A percentile compares a stretch with the other conserved stretches of the same genome.
phyloP scores from a whole-genome alignment of 83 land plant species.

The Isoetes engelmannii region DNA sequence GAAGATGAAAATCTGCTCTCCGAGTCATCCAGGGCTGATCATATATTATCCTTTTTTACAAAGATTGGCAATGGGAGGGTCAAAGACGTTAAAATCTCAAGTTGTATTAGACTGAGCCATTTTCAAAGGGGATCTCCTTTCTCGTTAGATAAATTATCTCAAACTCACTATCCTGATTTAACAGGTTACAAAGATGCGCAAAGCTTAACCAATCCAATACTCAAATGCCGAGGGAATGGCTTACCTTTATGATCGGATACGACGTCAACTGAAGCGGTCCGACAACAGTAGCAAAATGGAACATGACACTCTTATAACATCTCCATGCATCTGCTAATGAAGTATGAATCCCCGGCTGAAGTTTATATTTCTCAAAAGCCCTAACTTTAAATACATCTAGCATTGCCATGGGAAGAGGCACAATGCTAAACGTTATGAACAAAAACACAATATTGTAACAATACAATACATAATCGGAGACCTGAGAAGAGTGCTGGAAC shows the following conservation, averaged over 20 bases:
- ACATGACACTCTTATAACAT: constrained; percentile 73
- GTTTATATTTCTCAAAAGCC: constrained; percentile 40
- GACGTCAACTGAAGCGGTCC: constrained; percentile 81
- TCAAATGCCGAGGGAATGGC: background rate
- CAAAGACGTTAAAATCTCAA: background rate
- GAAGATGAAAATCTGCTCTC: no score
- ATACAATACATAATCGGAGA: constrained; percentile 66
- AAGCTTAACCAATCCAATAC: background rate
- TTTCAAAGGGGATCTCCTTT: background rate
- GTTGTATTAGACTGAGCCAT: background rate
- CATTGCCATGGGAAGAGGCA: constrained; percentile 54
- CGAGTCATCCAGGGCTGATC: no score
- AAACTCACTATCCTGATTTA: background rate
- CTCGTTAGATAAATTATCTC: background rate
- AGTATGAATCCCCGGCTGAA: constrained; percentile 60
- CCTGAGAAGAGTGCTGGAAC: constrained; percentile 53
- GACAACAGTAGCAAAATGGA: constrained; percentile 54
- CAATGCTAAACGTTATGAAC: constrained; percentile 49
- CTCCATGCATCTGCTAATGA: constrained; percentile 27
- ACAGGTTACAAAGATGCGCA: background rate
- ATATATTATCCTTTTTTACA: no score
- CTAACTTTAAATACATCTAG: constrained; percentile 33
- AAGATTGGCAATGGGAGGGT: background rate
- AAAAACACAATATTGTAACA: constrained; percentile 68
- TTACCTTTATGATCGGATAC: constrained; percentile 65